Percentiles rank a stretch among this genome's conserved stretches.
These are phyloP conservation scores for Lepidium campestre DNA, from an alignment of 441 rosid genomes.

Conservation along the genomic window DNA sequence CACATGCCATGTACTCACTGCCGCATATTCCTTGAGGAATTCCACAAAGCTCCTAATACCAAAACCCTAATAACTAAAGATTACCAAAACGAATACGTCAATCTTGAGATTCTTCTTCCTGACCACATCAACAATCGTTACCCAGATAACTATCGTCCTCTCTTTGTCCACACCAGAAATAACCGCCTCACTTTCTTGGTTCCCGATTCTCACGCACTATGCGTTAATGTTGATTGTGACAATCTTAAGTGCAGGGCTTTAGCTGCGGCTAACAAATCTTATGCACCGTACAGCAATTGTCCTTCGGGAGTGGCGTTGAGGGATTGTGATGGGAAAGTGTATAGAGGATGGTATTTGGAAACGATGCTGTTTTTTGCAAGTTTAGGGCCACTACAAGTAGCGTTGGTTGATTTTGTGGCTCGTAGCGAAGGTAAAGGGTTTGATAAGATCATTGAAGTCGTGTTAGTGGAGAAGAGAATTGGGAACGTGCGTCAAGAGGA, in stretches of 20 bases:
- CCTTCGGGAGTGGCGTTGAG: conserved; percentile 70
- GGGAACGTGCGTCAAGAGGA: neutral
- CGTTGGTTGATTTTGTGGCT: conserved; percentile 58
- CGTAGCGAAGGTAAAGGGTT: conserved; percentile 37
- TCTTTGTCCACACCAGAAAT: neutral
- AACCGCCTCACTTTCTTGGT: neutral
- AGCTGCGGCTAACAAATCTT: conserved; percentile 61
- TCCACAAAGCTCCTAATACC: conserved; percentile 45
- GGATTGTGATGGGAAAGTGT: conserved; percentile 46
- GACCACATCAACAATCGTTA: too few relatives aligned
- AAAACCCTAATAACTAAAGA: conserved; percentile 34
- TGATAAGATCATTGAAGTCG: conserved; percentile 48
- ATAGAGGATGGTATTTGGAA: conserved; percentile 58
- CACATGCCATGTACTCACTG: conserved; percentile 80
- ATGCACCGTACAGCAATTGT: conserved; percentile 69
- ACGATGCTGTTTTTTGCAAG: conserved; percentile 73
- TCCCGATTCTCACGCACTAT: neutral
- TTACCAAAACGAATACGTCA: too few relatives aligned
- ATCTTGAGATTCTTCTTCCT: too few relatives aligned
- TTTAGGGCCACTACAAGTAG: conserved; percentile 73
- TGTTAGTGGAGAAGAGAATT: conserved; percentile 39
- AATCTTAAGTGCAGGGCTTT: conserved; percentile 35
- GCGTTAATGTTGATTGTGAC: conserved; percentile 17
- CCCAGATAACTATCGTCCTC: neutral
- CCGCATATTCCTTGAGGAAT: conserved; percentile 71